Evolutionary conservation across 1,139 yeast genomes (phyloP).

Genomic region (Hanseniaspora sp.): DNA sequence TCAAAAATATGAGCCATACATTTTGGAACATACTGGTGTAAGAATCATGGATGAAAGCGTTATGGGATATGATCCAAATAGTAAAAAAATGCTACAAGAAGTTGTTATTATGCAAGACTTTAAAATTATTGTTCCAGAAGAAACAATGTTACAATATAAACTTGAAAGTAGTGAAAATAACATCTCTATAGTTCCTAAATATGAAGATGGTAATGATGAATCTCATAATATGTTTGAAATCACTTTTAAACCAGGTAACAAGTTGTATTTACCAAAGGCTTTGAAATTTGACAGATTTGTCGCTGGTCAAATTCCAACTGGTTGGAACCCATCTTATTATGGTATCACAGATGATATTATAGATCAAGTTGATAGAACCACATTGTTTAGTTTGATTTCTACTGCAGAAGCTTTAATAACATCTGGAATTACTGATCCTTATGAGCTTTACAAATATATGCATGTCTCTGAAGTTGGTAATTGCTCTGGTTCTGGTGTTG

Average conservation of each 20-base stretch:
- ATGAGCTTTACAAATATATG: conserved; percentile 87
- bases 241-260: conserved; percentile 74
- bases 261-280: conserved; percentile 78
- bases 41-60: conserved; percentile 83
- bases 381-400: conserved; percentile 75
- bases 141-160: conserved; percentile 80
- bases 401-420: conserved; percentile 82
- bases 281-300: conserved; percentile 81
- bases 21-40: conserved; percentile 80
- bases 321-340: conserved; percentile 83
- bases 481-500: conserved; percentile 97
- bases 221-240: conserved; percentile 54
- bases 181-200: conserved; percentile 48
- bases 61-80: conserved; percentile 76
- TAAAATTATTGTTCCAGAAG: conserved; percentile 81
- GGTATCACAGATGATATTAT: conserved; percentile 85
- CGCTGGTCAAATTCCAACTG: conserved; percentile 93
- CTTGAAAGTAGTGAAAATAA: conserved; percentile 68
- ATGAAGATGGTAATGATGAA: conserved; percentile 67
- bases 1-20: conserved; percentile 70
- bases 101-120: conserved; percentile 83
- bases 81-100: conserved; percentile 80
- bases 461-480: conserved; percentile 94
- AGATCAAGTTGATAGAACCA: conserved; percentile 82
- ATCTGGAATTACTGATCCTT: conserved; percentile 88